A percentile compares a stretch with the other conserved stretches of the same genome.
These are phyloP conservation scores for Cymbidium sinense DNA, from an alignment of 106 monocot species.

Conservation along the genomic window DNA sequence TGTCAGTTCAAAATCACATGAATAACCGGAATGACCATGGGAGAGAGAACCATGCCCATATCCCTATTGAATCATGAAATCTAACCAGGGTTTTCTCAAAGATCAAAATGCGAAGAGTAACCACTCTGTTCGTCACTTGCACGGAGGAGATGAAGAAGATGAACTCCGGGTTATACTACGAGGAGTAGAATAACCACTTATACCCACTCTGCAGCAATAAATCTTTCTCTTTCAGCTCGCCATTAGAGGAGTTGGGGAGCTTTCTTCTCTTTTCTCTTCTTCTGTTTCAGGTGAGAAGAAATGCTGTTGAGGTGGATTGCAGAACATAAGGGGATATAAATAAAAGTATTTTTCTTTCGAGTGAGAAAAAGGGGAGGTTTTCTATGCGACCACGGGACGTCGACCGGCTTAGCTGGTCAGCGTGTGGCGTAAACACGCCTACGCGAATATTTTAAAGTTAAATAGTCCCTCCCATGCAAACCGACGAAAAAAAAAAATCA, in stretches of 20 bases:
- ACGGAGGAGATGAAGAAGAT: too few species aligned
- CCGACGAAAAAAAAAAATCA: too few species aligned
- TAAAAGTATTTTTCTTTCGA: not conserved
- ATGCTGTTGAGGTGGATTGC: not conserved
- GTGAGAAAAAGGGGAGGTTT: not conserved
- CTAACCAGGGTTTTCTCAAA: too few species aligned
- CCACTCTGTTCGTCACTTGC: too few species aligned
- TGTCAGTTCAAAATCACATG: not conserved
- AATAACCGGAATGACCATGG: not conserved
- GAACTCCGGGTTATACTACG: too few species aligned
- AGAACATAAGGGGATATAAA: not conserved
- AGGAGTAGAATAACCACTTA: too few species aligned
- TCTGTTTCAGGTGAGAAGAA: too few species aligned
- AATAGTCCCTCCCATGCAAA: too few species aligned
- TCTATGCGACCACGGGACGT: not conserved
- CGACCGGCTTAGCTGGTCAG: not conserved
- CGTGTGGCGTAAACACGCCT: conserved; percentile 1
- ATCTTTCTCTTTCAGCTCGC: not conserved
- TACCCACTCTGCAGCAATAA: not conserved
- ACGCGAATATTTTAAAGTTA: too few species aligned
- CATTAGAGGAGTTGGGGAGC: not conserved
- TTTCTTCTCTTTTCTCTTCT: not conserved
- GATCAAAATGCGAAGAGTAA: too few species aligned
- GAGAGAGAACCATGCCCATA: too few species aligned
- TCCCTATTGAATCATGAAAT: too few species aligned